phyloP scores from a whole-genome alignment of 306 rosid genomes.

The Purshia tridentata region DNA sequence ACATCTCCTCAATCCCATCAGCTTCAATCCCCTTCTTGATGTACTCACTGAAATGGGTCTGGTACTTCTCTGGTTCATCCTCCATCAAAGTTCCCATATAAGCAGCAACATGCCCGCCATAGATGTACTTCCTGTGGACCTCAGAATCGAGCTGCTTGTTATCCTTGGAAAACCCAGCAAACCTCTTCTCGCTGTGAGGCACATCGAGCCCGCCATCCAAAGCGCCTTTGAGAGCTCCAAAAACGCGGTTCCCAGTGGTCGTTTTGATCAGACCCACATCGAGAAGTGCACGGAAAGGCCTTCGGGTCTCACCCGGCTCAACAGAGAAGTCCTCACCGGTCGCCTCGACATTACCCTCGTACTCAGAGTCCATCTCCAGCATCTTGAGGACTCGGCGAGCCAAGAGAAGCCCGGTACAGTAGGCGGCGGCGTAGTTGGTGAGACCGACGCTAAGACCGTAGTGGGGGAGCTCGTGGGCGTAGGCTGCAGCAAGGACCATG shows the following conservation, averaged over 20 bases:
- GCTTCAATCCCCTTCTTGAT: constrained; percentile 54
- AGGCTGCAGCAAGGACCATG: constrained; percentile 62
- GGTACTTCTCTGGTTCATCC: constrained; percentile 76
- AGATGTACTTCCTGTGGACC: constrained; percentile 68
- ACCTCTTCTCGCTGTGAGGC: constrained; percentile 71
- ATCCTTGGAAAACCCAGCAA: constrained; percentile 63
- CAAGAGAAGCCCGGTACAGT: constrained; percentile 47
- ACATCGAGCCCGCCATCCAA: constrained; percentile 75
- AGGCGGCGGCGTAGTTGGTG: constrained; percentile 75
- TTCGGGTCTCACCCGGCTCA: constrained; percentile 53
- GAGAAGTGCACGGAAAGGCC: constrained; percentile 66
- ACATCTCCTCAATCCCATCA: constrained; percentile 53
- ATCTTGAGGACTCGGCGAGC: constrained; percentile 45
- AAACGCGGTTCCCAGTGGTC: constrained; percentile 60
- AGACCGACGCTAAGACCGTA: constrained; percentile 71
- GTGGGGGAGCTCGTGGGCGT: constrained; percentile 59
- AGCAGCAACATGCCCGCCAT: constrained; percentile 59
- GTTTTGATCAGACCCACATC: constrained; percentile 57
- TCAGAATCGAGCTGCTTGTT: constrained; percentile 59
- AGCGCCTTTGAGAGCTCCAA: constrained; percentile 66
- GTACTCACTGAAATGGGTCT: constrained; percentile 61
- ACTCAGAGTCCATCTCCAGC: constrained; percentile 46
- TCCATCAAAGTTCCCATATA: constrained; percentile 56
- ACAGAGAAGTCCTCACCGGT: constrained; percentile 60
- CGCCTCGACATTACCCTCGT: constrained; percentile 33